phyloP scores from a whole-genome alignment of 1,284 basidiomycete species.

The Fistulina hepatica region DNA sequence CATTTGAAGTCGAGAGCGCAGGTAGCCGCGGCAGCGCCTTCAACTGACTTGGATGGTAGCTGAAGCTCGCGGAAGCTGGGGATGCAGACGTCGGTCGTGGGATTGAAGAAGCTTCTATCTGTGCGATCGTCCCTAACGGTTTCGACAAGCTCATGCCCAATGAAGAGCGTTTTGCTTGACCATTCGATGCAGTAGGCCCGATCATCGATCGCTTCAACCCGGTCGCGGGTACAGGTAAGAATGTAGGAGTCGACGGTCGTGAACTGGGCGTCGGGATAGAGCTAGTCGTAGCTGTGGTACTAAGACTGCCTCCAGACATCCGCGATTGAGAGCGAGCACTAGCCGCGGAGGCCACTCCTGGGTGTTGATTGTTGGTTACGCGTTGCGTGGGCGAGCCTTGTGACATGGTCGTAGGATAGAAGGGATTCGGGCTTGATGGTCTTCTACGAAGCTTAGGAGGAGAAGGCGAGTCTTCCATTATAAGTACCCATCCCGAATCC shows the following conservation, averaged over 20 bases:
- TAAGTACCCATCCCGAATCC: slow-evolving; percentile 70
- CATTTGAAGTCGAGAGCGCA: slow-evolving; percentile 32
- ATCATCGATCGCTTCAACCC: slow-evolving; percentile 49
- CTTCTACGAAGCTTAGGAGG: slow-evolving; percentile 46
- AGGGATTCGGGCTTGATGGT: slow-evolving; percentile 51
- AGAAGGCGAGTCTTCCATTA: slow-evolving; percentile 74
- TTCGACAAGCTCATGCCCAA: slow-evolving; percentile 33
- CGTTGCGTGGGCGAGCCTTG: slow-evolving; percentile 28
- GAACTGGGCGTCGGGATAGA: slow-evolving; percentile 59
- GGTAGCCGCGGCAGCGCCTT: slow-evolving; percentile 33
- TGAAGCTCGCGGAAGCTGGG: neutral
- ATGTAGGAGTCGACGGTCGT: slow-evolving; percentile 64
- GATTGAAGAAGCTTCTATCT: no score
- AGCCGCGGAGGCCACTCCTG: slow-evolving; percentile 23
- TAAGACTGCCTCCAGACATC: slow-evolving; percentile 45
- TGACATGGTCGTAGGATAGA: slow-evolving; percentile 28
- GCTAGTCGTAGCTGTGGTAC: slow-evolving; percentile 40
- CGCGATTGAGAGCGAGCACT: slow-evolving; percentile 57
- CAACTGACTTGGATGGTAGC: neutral
- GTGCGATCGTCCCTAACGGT: slow-evolving; percentile 33
- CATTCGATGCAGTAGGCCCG: slow-evolving; percentile 32
- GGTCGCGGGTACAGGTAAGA: slow-evolving; percentile 52
- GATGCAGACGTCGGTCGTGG: slow-evolving; percentile 18
- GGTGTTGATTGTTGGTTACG: no score
- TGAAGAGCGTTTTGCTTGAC: slow-evolving; percentile 47